These are phyloP conservation scores for Pelagomonas calceolata DNA, from an alignment of 108 stramenopile species.

Conservation along the genomic window DNA sequence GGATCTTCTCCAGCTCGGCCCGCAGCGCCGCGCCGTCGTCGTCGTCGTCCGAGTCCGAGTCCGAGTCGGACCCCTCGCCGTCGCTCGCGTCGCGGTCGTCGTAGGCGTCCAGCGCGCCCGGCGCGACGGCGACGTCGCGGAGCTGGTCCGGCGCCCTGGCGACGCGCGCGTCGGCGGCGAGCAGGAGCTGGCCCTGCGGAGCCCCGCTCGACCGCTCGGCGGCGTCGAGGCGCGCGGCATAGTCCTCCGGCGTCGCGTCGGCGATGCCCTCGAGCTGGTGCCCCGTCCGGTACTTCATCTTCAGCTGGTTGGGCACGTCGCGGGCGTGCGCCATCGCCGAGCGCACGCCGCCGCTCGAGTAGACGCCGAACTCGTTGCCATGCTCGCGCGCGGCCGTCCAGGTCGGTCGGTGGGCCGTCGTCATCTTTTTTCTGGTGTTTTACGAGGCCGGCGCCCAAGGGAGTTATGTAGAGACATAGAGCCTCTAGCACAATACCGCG, in stretches of 20 bases:
- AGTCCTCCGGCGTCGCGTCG: constrained; percentile 41
- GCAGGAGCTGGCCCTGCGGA: constrained; percentile 14
- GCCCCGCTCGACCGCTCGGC: constrained; percentile 58
- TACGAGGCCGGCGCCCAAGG: no score
- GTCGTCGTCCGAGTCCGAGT: constrained; percentile 59
- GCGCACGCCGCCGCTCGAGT: constrained; percentile 56
- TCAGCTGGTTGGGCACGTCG: constrained; percentile 63
- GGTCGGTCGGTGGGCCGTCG: constrained; percentile 78
- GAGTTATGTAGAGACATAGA: no score
- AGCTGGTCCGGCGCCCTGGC: no score
- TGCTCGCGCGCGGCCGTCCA: constrained; percentile 83
- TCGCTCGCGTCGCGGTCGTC: constrained; percentile 46
- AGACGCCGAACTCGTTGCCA: constrained; percentile 63
- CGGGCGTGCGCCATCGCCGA: constrained; percentile 42
- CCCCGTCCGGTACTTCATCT: constrained; percentile 59
- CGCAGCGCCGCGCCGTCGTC: constrained; percentile 81
- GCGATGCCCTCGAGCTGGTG: constrained; percentile 21
- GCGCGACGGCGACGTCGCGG: no score
- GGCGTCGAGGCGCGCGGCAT: constrained; percentile 52
- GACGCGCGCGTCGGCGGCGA: not conserved
- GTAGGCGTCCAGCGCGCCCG: constrained; percentile 21
- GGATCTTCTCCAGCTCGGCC: constrained; percentile 80
- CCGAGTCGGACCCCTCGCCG: constrained; percentile 32
- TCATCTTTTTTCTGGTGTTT: constrained; percentile 50
- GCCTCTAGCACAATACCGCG: no score